phyloP scores from a whole-genome alignment of 2,329 filamentous ascomycete genomes.

The Ophiostoma sp. region DNA sequence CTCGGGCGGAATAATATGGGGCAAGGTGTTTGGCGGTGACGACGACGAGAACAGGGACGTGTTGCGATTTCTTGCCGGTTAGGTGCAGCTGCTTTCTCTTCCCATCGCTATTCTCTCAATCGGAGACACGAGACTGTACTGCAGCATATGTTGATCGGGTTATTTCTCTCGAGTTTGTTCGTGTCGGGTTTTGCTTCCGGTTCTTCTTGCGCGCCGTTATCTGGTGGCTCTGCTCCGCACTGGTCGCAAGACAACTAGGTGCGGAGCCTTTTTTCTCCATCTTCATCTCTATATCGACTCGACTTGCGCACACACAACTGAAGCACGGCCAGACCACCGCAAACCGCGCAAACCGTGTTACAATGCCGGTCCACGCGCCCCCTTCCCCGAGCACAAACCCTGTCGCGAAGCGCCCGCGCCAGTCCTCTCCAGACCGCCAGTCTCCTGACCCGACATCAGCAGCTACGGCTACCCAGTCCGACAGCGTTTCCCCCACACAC shows the following conservation, averaged over 20 bases:
- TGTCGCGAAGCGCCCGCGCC: constrained; percentile 52
- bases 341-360: constrained; percentile 16
- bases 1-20: neutral
- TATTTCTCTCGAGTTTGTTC: neutral
- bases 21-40: constrained; percentile 17
- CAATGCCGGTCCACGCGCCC: constrained; percentile 45
- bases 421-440: constrained; percentile 45
- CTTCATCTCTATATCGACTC: neutral
- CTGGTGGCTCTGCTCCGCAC: neutral
- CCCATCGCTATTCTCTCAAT: no score
- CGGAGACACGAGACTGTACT: neutral
- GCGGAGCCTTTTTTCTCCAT: constrained; percentile 5
- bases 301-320: neutral
- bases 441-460: constrained; percentile 37
- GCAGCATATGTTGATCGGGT: neutral
- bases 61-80: neutral
- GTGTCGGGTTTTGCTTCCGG: neutral
- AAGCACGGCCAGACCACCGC: neutral
- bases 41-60: constrained; percentile 16
- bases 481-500: neutral
- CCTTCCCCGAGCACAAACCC: constrained; percentile 48
- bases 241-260: neutral
- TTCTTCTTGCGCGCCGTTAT: constrained; percentile 1
- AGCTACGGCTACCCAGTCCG: neutral
- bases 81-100: neutral